Conservation (phyloP, 352 stramenopile species). For the Phytophthora boehmeriae region DNA sequence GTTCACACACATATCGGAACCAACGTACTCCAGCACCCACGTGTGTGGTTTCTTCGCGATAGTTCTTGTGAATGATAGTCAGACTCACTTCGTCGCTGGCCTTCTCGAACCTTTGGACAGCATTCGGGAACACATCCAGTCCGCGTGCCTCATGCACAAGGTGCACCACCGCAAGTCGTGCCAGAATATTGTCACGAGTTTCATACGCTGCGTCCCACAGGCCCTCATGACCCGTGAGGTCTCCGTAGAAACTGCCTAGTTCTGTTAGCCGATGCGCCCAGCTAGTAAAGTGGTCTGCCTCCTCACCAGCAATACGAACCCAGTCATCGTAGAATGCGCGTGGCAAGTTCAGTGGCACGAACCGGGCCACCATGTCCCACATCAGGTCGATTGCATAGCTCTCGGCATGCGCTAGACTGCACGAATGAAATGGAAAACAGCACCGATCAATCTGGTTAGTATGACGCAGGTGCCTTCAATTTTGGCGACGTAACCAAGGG, state of each 20-base stretch:
- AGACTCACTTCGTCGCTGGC: constrained; percentile 44
- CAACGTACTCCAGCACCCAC: constrained; percentile 47
- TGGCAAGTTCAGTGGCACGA: constrained; percentile 48
- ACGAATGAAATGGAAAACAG: constrained; percentile 2
- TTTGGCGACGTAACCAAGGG: not conserved
- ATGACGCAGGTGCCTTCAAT: not conserved
- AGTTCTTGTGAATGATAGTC: constrained; percentile 56
- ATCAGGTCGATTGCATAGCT: constrained; percentile 71
- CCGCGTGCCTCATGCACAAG: constrained; percentile 65
- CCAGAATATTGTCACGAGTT: constrained; percentile 41
- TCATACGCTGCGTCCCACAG: constrained; percentile 62
- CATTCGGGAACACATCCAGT: constrained; percentile 58
- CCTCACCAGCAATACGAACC: constrained; percentile 55
- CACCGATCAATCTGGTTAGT: not conserved
- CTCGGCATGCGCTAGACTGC: constrained; percentile 54
- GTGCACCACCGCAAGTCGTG: constrained; percentile 59
- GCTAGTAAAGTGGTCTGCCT: constrained; percentile 56
- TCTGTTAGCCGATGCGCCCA: constrained; percentile 54
- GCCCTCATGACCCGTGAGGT: constrained; percentile 48
- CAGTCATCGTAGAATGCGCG: constrained; percentile 67
- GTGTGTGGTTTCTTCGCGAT: constrained; percentile 57
- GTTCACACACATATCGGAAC: constrained; percentile 49
- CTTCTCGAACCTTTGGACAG: constrained; percentile 52
- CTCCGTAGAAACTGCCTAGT: constrained; percentile 56
- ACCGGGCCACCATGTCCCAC: constrained; percentile 68